A percentile compares a stretch with the other conserved stretches of the same genome.
phyloP scores from a whole-genome alignment of 495 filamentous ascomycete species.

The Extremus antarcticus region DNA sequence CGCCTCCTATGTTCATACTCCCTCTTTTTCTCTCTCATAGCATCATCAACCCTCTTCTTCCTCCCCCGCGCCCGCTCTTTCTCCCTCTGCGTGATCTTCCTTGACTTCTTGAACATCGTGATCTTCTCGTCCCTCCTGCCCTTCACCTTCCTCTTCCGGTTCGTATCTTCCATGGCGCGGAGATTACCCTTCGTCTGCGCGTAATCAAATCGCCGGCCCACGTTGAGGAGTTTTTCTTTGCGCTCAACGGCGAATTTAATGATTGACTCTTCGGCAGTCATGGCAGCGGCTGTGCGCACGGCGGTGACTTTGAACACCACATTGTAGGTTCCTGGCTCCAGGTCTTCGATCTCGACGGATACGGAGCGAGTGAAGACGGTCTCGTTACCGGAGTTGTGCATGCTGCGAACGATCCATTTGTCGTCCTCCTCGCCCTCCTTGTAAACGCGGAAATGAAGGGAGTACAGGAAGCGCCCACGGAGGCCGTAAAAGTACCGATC shows the following conservation, averaged over 20 bases:
- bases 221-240: constrained; percentile 57
- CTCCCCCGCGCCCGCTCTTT: constrained; percentile 20
- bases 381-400: constrained; percentile 51
- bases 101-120: constrained; percentile 18
- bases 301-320: constrained; percentile 74
- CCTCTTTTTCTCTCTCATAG: constrained; percentile 6
- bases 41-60: constrained; percentile 14
- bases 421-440: constrained; percentile 64
- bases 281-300: constrained; percentile 17
- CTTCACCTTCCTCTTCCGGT: constrained; percentile 29
- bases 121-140: constrained; percentile 26
- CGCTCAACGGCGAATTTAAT: constrained; percentile 47
- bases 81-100: constrained; percentile 22
- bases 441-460: constrained; percentile 71
- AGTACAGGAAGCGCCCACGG: constrained; percentile 68
- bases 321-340: constrained; percentile 72
- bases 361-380: constrained; percentile 47
- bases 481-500: constrained; percentile 76
- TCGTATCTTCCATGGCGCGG: constrained; percentile 9
- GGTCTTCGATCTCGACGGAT: constrained; percentile 61
- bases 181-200: constrained; percentile 15
- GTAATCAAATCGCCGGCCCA: constrained; percentile 16
- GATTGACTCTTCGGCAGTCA: constrained; percentile 41
- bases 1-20: not conserved
- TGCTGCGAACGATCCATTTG: constrained; percentile 67